These are phyloP conservation scores for Trifolium dubium DNA, from an alignment of 306 rosid species.

Conservation along the genomic window DNA sequence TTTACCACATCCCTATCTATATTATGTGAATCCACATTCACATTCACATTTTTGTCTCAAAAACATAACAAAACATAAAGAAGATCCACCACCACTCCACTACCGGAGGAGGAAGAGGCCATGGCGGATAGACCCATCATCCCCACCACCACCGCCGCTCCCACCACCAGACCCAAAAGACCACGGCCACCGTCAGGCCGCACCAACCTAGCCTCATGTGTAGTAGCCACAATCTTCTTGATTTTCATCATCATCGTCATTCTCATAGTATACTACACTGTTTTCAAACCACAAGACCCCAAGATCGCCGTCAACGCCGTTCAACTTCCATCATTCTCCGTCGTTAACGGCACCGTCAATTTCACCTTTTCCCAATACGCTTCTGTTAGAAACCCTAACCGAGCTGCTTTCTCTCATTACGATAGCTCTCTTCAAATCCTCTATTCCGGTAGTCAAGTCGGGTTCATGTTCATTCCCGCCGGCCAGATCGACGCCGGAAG, in stretches of 20 bases:
- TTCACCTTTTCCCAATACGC: conserved; percentile 93
- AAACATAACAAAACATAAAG: not conserved
- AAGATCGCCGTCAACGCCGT: conserved; percentile 80
- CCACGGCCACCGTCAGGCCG: conserved; percentile 82
- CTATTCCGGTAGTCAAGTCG: conserved; percentile 81
- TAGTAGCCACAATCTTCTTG: conserved; percentile 85
- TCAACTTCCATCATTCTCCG: conserved; percentile 85
- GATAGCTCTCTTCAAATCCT: conserved; percentile 86
- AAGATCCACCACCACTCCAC: conserved; percentile 21
- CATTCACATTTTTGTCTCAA: conserved; percentile 11
- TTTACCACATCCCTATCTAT: not conserved
- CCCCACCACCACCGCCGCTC: not conserved
- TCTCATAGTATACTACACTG: conserved; percentile 79
- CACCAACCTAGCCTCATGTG: conserved; percentile 87
- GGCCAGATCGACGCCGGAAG: conserved; percentile 80
- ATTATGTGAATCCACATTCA: not conserved
- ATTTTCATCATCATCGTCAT: conserved; percentile 68
- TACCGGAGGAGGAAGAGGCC: conserved; percentile 24
- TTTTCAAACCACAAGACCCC: conserved; percentile 86
- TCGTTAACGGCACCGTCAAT: conserved; percentile 73
- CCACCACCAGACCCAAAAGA: conserved; percentile 38
- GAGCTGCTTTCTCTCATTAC: conserved; percentile 78
- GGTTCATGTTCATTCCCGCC: conserved; percentile 98
- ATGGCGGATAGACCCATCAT: conserved; percentile 36
- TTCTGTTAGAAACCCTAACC: conserved; percentile 82